Base-by-base conservation (phyloP, 164 flowering plant species). In the Protea cynaroides region DNA sequence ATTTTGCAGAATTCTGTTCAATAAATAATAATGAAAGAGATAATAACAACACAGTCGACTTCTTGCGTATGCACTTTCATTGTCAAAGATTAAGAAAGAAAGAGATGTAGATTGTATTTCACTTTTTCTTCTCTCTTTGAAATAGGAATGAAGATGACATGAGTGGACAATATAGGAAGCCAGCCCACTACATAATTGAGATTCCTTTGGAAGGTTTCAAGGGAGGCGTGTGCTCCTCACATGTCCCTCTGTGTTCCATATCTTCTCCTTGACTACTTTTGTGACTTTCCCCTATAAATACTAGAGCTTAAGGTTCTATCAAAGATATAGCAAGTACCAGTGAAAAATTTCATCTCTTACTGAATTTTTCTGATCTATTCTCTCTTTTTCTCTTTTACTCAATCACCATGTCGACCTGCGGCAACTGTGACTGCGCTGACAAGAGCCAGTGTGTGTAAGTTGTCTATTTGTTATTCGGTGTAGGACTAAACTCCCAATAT, bases 341-440 rank as follows among this genome's bases (percentile, higher is more conserved):
- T 7, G 49, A 49, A 34, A 15, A 36, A 68, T 34, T 62, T 36
- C 23, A 11, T 9, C 22, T 38, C 9, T 3, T 15, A 3, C 12
- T 49, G 46, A 25, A 56, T 65, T 64, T 46, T 25, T 52, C 19
- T 22, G 22, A 55, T 25, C 66, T 36, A 25, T 43, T 36, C 49
- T 24, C 21, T 12, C 44, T 50, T 62, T 25, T 51, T 15, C 22
- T 44, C 8, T 3, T 40, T 40, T 2, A 43, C 25, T 52, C 66
- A 76, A 22, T 52, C 66, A 76, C 73, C 82, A 88, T 88, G 95
- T 84, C 89, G 65, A 75, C 56, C 79, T 89, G 96, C 66, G 85
- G 77, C 34, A 80, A 77, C 90, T 89, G 92, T 72, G 84, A 83
- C 82, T 89, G 96, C 64, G 74, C 92, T 72, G 89, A 85, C 86